Evolutionary conservation across 1,139 yeast species (phyloP).

Genomic region (Pichia sp.): DNA sequence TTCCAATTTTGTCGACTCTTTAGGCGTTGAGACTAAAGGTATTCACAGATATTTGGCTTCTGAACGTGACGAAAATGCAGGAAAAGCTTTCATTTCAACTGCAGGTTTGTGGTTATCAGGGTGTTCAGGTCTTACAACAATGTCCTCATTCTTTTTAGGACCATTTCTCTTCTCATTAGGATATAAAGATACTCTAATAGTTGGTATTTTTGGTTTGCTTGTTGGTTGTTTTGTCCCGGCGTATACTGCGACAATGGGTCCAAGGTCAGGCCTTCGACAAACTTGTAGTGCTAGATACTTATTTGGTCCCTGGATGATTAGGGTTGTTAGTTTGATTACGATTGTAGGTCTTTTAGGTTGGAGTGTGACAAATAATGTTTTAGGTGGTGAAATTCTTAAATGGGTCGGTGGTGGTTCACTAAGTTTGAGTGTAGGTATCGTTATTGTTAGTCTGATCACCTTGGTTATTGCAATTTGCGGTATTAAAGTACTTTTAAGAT

Average conservation of each 20-base stretch:
- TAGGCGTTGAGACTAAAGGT: constrained; percentile 66
- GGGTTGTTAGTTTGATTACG: constrained; percentile 59
- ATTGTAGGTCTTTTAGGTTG: constrained; percentile 78
- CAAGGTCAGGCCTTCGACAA: constrained; percentile 78
- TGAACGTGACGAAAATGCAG: constrained; percentile 47
- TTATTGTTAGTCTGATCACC: constrained; percentile 58
- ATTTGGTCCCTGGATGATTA: constrained; percentile 81
- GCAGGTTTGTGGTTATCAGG: constrained; percentile 82
- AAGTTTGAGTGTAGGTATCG: constrained; percentile 66
- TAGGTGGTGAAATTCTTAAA: constrained; percentile 75
- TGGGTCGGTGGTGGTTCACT: constrained; percentile 55
- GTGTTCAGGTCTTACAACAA: constrained; percentile 76
- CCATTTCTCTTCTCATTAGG: constrained; percentile 64
- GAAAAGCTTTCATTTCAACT: constrained; percentile 49
- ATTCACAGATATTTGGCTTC: constrained; percentile 69
- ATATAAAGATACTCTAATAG: constrained; percentile 50
- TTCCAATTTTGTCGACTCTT: constrained; percentile 26
- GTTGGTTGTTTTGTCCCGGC: constrained; percentile 73
- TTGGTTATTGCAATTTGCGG: constrained; percentile 69
- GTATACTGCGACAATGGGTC: constrained; percentile 79
- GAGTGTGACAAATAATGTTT: constrained; percentile 77
- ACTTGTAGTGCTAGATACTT: constrained; percentile 75
- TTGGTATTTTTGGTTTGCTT: constrained; percentile 55
- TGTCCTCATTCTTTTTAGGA: constrained; percentile 73
- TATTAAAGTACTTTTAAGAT: constrained; percentile 57